Conservation (phyloP, 1,139 yeast species). For the Spencermartinsiella ligniputridi region DNA sequence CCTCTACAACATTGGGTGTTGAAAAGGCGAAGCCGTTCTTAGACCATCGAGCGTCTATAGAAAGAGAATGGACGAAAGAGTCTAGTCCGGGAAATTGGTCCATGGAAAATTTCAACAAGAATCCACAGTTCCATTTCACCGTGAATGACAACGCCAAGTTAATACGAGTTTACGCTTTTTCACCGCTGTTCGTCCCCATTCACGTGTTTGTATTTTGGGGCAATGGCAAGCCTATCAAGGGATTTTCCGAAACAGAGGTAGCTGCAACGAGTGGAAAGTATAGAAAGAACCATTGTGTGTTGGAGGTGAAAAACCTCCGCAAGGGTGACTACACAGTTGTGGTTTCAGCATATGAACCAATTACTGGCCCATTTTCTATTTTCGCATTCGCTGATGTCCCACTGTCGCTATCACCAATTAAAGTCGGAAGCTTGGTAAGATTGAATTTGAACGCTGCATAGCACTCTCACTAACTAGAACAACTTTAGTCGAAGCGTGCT, state of each 20-base stretch:
- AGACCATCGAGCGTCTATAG: slow-evolving; percentile 23
- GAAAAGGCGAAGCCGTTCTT: slow-evolving; percentile 34
- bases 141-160: slow-evolving; percentile 19
- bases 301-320: slow-evolving; percentile 37
- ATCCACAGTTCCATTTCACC: slow-evolving; percentile 56
- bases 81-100: slow-evolving; percentile 59
- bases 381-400: slow-evolving; percentile 22
- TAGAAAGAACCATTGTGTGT: slow-evolving; percentile 26
- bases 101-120: slow-evolving; percentile 45
- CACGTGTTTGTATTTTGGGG: slow-evolving; percentile 34
- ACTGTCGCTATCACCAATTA: background rate
- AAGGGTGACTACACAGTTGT: slow-evolving; percentile 34
- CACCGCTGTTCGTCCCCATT: slow-evolving; percentile 33
- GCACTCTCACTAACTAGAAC: slow-evolving; percentile 8
- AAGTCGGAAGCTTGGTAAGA: background rate
- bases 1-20: slow-evolving; percentile 31
- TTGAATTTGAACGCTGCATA: slow-evolving; percentile 10
- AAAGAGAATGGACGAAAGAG: slow-evolving; percentile 48
- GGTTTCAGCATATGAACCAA: slow-evolving; percentile 34
- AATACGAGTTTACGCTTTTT: slow-evolving; percentile 28
- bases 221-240: slow-evolving; percentile 26
- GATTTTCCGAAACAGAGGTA: slow-evolving; percentile 30
- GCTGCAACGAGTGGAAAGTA: slow-evolving; percentile 36
- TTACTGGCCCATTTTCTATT: slow-evolving; percentile 14
- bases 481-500: slow-evolving; percentile 14